These are phyloP conservation scores for Malus hybrid DNA, from an alignment of 331 rosid genomes.

Conservation along the genomic window DNA sequence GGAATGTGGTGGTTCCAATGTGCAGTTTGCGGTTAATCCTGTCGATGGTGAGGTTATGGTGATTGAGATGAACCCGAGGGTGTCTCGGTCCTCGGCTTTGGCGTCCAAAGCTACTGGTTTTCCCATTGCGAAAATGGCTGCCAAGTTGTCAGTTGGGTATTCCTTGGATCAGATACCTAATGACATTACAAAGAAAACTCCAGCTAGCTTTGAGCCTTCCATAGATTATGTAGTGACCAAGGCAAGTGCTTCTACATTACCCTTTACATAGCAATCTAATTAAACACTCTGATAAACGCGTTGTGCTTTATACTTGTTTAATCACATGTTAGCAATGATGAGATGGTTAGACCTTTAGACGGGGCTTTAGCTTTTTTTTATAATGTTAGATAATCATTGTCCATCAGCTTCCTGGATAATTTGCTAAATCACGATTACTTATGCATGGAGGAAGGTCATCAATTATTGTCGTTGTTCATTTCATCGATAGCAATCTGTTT, in stretches of 20 bases:
- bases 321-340: not conserved
- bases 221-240: slow-evolving; percentile 97
- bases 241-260: slow-evolving; percentile 31
- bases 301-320: not conserved
- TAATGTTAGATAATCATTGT: not conserved
- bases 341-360: not conserved
- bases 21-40: slow-evolving; percentile 92
- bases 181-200: slow-evolving; percentile 91
- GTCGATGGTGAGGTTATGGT: slow-evolving; percentile 88
- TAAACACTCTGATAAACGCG: not conserved
- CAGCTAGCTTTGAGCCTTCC: slow-evolving; percentile 96
- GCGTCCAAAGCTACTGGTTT: slow-evolving; percentile 97
- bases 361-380: not conserved
- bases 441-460: not conserved
- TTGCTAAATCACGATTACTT: not conserved
- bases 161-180: slow-evolving; percentile 83
- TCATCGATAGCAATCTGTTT: too few species aligned
- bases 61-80: slow-evolving; percentile 96
- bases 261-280: not conserved
- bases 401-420: not conserved
- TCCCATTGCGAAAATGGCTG: slow-evolving; percentile 97
- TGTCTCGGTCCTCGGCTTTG: slow-evolving; percentile 85
- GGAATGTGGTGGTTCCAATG: slow-evolving; percentile 94
- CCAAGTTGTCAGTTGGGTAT: slow-evolving; percentile 84
- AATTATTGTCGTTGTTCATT: not conserved